These are phyloP conservation scores for Trichoderma asperellum DNA, from an alignment of 2,329 filamentous ascomycete genomes.

Conservation along the genomic window DNA sequence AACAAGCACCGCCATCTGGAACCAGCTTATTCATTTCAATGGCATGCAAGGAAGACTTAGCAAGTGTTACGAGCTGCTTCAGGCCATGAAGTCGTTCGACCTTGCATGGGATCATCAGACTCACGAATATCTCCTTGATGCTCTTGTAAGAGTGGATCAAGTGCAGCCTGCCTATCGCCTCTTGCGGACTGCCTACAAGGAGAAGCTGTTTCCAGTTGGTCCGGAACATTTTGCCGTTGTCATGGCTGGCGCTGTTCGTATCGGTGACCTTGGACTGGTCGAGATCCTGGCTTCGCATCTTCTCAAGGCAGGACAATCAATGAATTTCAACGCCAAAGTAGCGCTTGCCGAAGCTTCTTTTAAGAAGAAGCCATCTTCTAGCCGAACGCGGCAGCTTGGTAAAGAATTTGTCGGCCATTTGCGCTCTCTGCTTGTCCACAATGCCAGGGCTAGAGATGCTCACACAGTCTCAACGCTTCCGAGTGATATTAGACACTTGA, in stretches of 20 bases:
- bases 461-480: slow-evolving; percentile 9
- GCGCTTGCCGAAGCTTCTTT: slow-evolving; percentile 48
- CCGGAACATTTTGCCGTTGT: slow-evolving; percentile 57
- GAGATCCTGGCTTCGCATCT: slow-evolving; percentile 50
- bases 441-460: not conserved
- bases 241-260: slow-evolving; percentile 56
- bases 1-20: slow-evolving; percentile 70
- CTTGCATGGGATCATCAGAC: slow-evolving; percentile 56
- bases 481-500: slow-evolving; percentile 34
- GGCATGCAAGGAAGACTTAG: slow-evolving; percentile 62
- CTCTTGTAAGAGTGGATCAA: slow-evolving; percentile 54
- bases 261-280: slow-evolving; percentile 49
- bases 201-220: slow-evolving; percentile 51
- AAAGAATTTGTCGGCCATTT: slow-evolving; percentile 40
- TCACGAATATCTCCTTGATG: slow-evolving; percentile 54
- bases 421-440: slow-evolving; percentile 31
- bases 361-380: slow-evolving; percentile 33
- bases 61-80: slow-evolving; percentile 54
- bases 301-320: slow-evolving; percentile 46
- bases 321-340: slow-evolving; percentile 50
- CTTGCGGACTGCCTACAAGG: slow-evolving; percentile 48
- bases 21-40: slow-evolving; percentile 71
- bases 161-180: slow-evolving; percentile 55
- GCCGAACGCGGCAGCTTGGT: slow-evolving; percentile 35
- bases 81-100: slow-evolving; percentile 51